Evolutionary conservation across 495 filamentous ascomycete species (phyloP).

Genomic region (Oleoguttula mirabilis): DNA sequence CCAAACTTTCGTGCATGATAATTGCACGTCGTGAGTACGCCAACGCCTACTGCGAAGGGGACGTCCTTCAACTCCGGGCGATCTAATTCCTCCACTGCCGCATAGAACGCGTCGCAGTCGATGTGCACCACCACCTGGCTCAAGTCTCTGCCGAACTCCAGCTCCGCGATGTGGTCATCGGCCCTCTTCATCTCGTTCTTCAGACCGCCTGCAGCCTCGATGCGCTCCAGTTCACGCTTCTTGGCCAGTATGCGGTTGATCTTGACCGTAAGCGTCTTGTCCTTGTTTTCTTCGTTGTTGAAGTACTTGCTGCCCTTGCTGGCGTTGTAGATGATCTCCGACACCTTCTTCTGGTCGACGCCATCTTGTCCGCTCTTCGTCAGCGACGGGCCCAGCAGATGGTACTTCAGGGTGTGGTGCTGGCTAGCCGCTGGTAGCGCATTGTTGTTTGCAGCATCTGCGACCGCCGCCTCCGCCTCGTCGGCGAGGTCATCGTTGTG

Average conservation of each 20-base stretch:
- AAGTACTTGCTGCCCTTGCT: conserved; percentile 97
- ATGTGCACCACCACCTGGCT: conserved; percentile 77
- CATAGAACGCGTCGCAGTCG: conserved; percentile 97
- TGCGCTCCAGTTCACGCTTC: conserved; percentile 63
- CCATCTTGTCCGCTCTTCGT: conserved; percentile 89
- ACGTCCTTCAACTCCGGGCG: conserved; percentile 77
- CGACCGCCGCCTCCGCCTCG: conserved; percentile 5
- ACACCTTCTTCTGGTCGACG: conserved; percentile 92
- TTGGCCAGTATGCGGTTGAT: conserved; percentile 67
- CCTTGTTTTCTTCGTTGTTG: conserved; percentile 74
- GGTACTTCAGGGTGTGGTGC: conserved; percentile 50
- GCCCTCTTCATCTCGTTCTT: conserved; percentile 58
- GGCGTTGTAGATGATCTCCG: conserved; percentile 92
- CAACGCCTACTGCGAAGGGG: conserved; percentile 86
- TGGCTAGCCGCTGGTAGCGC: conserved; percentile 15
- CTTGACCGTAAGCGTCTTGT: conserved; percentile 73
- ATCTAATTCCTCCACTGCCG: conserved; percentile 86
- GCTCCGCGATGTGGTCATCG: conserved; percentile 67
- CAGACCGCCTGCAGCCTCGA: conserved; percentile 44
- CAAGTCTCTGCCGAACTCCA: conserved; percentile 72
- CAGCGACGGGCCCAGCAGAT: conserved; percentile 79
- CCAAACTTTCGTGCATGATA: conserved; percentile 86
- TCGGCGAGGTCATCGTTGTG: conserved; percentile 14
- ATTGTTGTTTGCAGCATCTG: not conserved
- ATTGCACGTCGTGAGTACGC: conserved; percentile 90